A percentile compares a stretch with the other conserved stretches of the same genome.
Evolutionary conservation across 495 filamentous ascomycete species (phyloP).

Genomic region (Neurospora sp.): DNA sequence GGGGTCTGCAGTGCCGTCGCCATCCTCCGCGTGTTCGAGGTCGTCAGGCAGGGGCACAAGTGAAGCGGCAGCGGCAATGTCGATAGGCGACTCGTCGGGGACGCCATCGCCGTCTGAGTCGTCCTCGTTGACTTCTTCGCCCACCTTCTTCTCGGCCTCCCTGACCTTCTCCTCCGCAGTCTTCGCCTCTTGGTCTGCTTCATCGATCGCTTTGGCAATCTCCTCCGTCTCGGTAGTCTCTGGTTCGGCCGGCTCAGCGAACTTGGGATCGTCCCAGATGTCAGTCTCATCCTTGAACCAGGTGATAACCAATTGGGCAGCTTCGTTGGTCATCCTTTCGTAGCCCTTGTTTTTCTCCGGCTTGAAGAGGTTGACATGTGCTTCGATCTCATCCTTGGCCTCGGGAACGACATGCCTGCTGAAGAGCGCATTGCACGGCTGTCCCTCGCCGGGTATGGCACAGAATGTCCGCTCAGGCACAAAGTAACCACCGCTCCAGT

Average conservation of each 20-base stretch:
- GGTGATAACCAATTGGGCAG: slow-evolving; percentile 45
- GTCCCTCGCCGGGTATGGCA: slow-evolving; percentile 30
- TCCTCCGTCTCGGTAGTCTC: slow-evolving; percentile 26
- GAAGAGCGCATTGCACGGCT: slow-evolving; percentile 35
- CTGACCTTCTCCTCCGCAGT: slow-evolving; percentile 2
- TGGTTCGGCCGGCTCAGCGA: slow-evolving; percentile 20
- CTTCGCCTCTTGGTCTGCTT: slow-evolving; percentile 10
- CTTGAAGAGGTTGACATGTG: slow-evolving; percentile 79
- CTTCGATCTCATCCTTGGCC: slow-evolving; percentile 67
- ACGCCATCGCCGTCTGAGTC: slow-evolving; percentile 6
- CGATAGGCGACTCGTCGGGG: slow-evolving; percentile 35
- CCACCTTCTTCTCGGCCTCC: background rate
- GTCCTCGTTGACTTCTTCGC: slow-evolving; percentile 9
- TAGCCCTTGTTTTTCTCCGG: slow-evolving; percentile 70
- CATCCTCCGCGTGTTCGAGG: slow-evolving; percentile 11
- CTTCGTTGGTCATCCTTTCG: slow-evolving; percentile 53
- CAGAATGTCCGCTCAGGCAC: slow-evolving; percentile 44
- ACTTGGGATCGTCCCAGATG: slow-evolving; percentile 33
- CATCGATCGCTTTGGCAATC: slow-evolving; percentile 29
- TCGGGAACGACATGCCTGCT: slow-evolving; percentile 57
- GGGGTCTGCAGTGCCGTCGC: slow-evolving; percentile 4
- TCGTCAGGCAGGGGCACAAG: slow-evolving; percentile 34
- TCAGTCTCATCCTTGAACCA: slow-evolving; percentile 43
- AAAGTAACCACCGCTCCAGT: slow-evolving; percentile 45
- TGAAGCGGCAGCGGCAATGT: slow-evolving; percentile 36